A percentile compares a stretch with the other conserved stretches of the same genome.
phyloP scores from a whole-genome alignment of 2,329 filamentous ascomycete genomes.

The Trichoderma koningii region DNA sequence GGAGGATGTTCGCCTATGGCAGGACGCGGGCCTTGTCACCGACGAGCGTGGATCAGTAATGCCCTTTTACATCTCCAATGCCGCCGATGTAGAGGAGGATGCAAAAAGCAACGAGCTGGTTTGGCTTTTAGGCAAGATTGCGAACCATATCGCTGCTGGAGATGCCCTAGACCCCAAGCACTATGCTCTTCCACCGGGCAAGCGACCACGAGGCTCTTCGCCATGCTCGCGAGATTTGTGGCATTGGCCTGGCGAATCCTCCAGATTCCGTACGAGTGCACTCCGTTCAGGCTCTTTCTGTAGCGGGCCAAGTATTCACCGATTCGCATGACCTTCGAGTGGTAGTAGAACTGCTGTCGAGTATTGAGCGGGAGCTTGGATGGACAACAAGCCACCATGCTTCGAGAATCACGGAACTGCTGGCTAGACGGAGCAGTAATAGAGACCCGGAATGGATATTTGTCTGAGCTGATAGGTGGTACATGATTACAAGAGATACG shows the following conservation, averaged over 20 bases:
- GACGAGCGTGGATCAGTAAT: constrained; percentile 14
- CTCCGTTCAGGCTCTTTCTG: constrained; percentile 7
- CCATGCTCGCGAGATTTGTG: constrained; percentile 20
- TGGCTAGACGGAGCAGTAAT: constrained; percentile 5
- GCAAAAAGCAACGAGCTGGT: constrained; percentile 17
- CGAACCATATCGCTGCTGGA: constrained; percentile 11
- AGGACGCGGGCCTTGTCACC: constrained; percentile 16
- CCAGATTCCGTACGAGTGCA: constrained; percentile 17
- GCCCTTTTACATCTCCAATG: constrained; percentile 14
- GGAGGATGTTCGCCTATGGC: constrained; percentile 20
- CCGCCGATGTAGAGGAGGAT: constrained; percentile 10
- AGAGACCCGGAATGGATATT: constrained; percentile 12
- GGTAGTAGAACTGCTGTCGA: not conserved
- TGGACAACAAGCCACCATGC: constrained; percentile 23
- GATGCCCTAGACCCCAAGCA: constrained; percentile 14
- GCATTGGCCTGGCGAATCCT: constrained; percentile 11
- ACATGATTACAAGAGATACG: too few species aligned
- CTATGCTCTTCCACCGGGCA: constrained; percentile 12
- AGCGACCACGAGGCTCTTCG: constrained; percentile 15
- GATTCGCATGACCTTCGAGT: constrained; percentile 8
- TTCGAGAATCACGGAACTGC: constrained; percentile 9
- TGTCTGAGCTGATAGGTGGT: not conserved
- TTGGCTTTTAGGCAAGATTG: constrained; percentile 18
- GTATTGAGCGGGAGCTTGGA: constrained; percentile 11
- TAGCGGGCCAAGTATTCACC: constrained; percentile 17